A percentile compares a stretch with the other conserved stretches of the same genome.
These are phyloP conservation scores for Lodderomyces oxycetoniae DNA, from an alignment of 1,139 yeast species.

Conservation along the genomic window DNA sequence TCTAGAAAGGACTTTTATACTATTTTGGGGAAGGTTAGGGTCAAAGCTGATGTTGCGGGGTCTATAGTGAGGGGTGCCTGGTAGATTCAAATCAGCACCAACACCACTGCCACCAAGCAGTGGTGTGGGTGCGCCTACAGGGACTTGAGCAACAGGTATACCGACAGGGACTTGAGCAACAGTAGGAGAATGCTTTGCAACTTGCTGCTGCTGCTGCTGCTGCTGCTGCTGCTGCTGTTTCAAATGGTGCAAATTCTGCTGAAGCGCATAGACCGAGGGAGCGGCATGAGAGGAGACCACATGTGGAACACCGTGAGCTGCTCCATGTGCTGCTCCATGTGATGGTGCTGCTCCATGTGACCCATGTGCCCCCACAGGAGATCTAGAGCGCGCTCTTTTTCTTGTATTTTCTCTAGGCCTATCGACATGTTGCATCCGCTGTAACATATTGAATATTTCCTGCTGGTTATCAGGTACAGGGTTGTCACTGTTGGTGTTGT, in stretches of 20 bases:
- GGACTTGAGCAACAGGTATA: slow-evolving; percentile 8
- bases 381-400: slow-evolving; percentile 54
- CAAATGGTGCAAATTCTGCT: slow-evolving; percentile 11
- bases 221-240: slow-evolving; percentile 11
- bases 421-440: slow-evolving; percentile 36
- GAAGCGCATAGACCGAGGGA: slow-evolving; percentile 10
- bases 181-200: too few species aligned
- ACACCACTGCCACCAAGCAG: too few species aligned
- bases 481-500: slow-evolving; percentile 12
- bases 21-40: slow-evolving; percentile 68
- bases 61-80: slow-evolving; percentile 69
- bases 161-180: slow-evolving; percentile 8
- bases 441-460: slow-evolving; percentile 39
- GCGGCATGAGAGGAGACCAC: slow-evolving; percentile 28
- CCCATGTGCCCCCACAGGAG: slow-evolving; percentile 34
- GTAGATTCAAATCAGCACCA: slow-evolving; percentile 57
- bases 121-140: slow-evolving; percentile 12
- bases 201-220: slow-evolving; percentile 11
- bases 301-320: too few species aligned
- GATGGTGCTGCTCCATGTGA: not conserved
- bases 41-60: slow-evolving; percentile 69
- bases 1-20: slow-evolving; percentile 79
- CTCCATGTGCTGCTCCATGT: not conserved
- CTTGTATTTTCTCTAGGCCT: slow-evolving; percentile 26
- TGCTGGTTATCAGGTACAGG: slow-evolving; percentile 19